Base-by-base conservation (phyloP, 2,329 filamentous ascomycete genomes). In the Cercospora citrullina region DNA sequence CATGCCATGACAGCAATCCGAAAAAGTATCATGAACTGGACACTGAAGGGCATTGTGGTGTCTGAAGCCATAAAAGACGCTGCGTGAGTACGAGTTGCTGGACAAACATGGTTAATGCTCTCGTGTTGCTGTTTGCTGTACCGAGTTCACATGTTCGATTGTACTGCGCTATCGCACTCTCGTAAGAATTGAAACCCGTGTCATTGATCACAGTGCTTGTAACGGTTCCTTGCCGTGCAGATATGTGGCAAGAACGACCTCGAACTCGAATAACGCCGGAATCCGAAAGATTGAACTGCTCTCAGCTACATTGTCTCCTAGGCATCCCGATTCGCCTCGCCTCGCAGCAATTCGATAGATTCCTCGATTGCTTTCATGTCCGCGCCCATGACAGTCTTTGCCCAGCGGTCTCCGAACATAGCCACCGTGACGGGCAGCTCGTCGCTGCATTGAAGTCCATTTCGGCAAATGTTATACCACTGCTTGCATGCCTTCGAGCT, bases 401-500 rank as follows among this genome's bases (percentile, higher is more conserved):
- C 65, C 71, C 72, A 74, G 26, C 66, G 53, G 36, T 69, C 69
- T 23, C 63, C 53, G 28, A 66, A 64, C 62, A 73, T 72, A 14
- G 72, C 64, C 14, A 71, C 69, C 4, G 71, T 68, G 4, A 74
- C 68, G 0, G 71, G 72, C 4, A 74, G 65, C 59, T 64, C 23
- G 71, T 72, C 21, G 69, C 57, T 45, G 63, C 65, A 8, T 55
- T 66, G 64, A 70, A 68, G 45, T 72, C 69, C 71, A 72, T 71
- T 60, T 70, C 65, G 36, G 63, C 65, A 58, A 73, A 74, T 28
- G 57, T 31, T 12, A 73, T 61, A 21, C 64, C 67, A 16, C 58
- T 57, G 8, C 48, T 26, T 23, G 48, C 26, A 36, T 64, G 51
- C 36, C 30, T 48, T 14, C 63, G 51, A 14, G 68, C 72, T n/a